Percentiles rank a stretch among this genome's conserved stretches.
phyloP scores from a whole-genome alignment of 1,139 yeast species.

The Pneumocystis carinii region DNA sequence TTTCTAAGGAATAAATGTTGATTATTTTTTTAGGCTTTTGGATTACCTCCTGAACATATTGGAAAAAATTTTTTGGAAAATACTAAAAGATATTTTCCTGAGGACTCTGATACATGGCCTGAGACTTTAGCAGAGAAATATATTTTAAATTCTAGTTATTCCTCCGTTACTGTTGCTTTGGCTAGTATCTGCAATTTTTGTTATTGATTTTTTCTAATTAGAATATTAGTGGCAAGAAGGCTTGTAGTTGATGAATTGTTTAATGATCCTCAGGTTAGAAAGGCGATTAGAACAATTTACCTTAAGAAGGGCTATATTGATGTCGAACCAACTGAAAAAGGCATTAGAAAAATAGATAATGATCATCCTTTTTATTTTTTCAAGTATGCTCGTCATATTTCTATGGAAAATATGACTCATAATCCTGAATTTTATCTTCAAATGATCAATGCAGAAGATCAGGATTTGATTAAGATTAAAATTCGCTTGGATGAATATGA shows the following conservation, averaged over 20 bases:
- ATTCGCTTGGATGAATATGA: constrained; percentile 24
- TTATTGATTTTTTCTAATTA: not conserved
- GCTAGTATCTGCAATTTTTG: constrained; percentile 17
- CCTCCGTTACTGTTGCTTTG: constrained; percentile 40
- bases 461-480: constrained; percentile 39
- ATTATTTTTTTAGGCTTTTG: constrained; percentile 35
- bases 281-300: constrained; percentile 52
- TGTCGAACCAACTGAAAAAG: constrained; percentile 74
- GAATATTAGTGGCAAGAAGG: constrained; percentile 45
- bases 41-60: constrained; percentile 62
- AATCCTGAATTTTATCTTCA: constrained; percentile 72
- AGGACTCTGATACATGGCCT: constrained; percentile 56
- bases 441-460: constrained; percentile 79
- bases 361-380: constrained; percentile 76
- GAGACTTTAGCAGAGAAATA: constrained; percentile 44
- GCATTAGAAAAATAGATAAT: constrained; percentile 63
- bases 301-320: constrained; percentile 55
- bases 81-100: constrained; percentile 53
- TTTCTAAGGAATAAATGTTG: not conserved
- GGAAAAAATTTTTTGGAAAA: constrained; percentile 72
- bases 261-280: constrained; percentile 69
- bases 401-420: constrained; percentile 54
- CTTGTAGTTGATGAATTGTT: constrained; percentile 66
- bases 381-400: constrained; percentile 74
- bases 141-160: constrained; percentile 22